Evolutionary conservation across 129 eudicot genomes (phyloP), one percentile per base, ranked within the genome.

Genomic region (Saussurea involucrata): DNA sequence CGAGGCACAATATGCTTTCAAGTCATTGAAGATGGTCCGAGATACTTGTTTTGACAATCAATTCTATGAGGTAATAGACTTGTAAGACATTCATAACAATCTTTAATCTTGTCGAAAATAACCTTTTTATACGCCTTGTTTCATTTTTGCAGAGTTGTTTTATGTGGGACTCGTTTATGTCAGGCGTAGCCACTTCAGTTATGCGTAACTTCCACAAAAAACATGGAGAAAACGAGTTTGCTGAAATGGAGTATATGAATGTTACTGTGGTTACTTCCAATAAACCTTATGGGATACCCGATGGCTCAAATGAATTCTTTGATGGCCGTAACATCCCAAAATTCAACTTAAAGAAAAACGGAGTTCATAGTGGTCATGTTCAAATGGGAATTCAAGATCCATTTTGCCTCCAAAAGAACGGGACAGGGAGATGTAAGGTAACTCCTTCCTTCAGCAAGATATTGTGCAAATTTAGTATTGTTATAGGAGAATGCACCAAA

Each of bases 361-460:
- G 96, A 64, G 90, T 93, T 71, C 98, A 93, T 66, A 90, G 98
- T 68, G 98, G 98, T 71, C 98, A 93, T 80, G 92, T 93, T 81
- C 95, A 90, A 78, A 90, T 79, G 1, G 85, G 92, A 78, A 88
- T 90, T 66, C 80, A 53, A 12, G 98, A 93, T 84, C 92, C 90
- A 66, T 90, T 85, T 85, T 93, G 96, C 85, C 57, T 81, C 24
- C 86, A 68, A 74, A 76, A 72, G 83, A 78, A 88, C 64, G 91
- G 87, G 44, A 83, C 42, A 75, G 96, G 94, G 40, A 88, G 68
- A 86, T 93, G 98, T 80, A 34, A 93, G 96, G 98, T 93, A 80
- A 44, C 61, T 78, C 27, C 79, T 66, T 83, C 34, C 64, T 69
- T 72, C 36, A 21, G 57, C 25, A 31, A 61, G 8, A 25, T 65